Conservation (phyloP, 345 rosid genomes). For the Populus euphratica region DNA sequence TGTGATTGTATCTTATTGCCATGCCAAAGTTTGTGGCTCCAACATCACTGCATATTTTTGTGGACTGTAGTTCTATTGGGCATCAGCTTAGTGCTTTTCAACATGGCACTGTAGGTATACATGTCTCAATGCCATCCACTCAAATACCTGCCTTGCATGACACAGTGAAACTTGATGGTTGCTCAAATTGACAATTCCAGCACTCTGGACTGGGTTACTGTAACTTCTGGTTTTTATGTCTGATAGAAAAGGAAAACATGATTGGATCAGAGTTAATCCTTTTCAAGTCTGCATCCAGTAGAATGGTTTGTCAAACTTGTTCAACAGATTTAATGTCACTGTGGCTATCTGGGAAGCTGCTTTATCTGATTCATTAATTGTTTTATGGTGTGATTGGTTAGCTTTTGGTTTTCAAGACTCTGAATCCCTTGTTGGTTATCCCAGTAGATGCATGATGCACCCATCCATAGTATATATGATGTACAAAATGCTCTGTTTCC, state of each 20-base stretch:
- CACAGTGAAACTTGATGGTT: background rate
- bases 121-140: background rate
- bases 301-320: background rate
- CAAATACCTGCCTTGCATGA: background rate
- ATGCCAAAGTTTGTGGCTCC: background rate
- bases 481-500: background rate
- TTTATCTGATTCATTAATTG: background rate
- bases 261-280: background rate
- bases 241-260: background rate
- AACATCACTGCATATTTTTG: background rate
- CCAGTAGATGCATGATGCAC: background rate
- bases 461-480: background rate
- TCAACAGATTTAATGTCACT: background rate
- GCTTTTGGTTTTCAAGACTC: background rate
- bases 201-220: background rate
- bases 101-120: background rate
- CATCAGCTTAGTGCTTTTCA: background rate
- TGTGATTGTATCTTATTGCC: constrained; percentile 3
- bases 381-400: background rate
- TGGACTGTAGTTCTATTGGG: background rate
- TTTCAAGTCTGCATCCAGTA: background rate
- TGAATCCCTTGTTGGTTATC: background rate
- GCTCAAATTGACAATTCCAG: background rate
- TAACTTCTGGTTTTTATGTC: background rate
- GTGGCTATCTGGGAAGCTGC: background rate